Conservation (phyloP, 108 stramenopile genomes). For the Skeletonema marinoi region DNA sequence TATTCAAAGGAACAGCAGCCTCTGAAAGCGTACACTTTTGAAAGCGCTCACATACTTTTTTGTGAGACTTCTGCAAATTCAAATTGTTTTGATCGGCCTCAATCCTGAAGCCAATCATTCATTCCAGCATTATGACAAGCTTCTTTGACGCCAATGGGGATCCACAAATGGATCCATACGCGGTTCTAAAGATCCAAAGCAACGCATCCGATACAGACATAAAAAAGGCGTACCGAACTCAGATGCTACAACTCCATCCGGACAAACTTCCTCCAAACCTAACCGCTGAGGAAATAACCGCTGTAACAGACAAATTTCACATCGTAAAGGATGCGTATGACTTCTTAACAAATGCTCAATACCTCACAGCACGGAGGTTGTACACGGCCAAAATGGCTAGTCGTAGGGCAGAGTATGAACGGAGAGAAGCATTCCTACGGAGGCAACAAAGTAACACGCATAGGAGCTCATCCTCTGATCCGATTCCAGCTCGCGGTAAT, state of each 20-base stretch:
- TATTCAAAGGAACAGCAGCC: neutral
- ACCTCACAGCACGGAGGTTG: conserved; percentile 28
- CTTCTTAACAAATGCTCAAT: conserved; percentile 30
- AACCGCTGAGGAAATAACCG: conserved; percentile 15
- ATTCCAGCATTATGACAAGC: conserved; percentile 15
- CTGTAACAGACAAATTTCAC: conserved; percentile 39
- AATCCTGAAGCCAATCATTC: too few relatives aligned
- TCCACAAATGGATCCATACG: conserved; percentile 31
- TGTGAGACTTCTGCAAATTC: neutral
- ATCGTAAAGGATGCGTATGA: conserved; percentile 47
- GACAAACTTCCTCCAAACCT: conserved; percentile 38
- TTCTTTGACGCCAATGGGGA: conserved; percentile 43
- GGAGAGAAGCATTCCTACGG: conserved; percentile 36
- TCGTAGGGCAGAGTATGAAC: conserved; percentile 32
- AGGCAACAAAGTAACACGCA: neutral
- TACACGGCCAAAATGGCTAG: conserved; percentile 39
- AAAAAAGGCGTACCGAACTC: conserved; percentile 38
- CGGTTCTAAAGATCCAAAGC: conserved; percentile 26
- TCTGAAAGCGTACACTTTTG: neutral
- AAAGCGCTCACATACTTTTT: too few relatives aligned
- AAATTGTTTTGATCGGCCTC: too few relatives aligned
- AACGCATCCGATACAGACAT: conserved; percentile 36
- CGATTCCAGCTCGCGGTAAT: neutral
- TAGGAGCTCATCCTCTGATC: neutral
- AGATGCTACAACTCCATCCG: conserved; percentile 44